Evolutionary conservation across 768 basidiomycete species (phyloP).

Genomic region (Trametes elegans): DNA sequence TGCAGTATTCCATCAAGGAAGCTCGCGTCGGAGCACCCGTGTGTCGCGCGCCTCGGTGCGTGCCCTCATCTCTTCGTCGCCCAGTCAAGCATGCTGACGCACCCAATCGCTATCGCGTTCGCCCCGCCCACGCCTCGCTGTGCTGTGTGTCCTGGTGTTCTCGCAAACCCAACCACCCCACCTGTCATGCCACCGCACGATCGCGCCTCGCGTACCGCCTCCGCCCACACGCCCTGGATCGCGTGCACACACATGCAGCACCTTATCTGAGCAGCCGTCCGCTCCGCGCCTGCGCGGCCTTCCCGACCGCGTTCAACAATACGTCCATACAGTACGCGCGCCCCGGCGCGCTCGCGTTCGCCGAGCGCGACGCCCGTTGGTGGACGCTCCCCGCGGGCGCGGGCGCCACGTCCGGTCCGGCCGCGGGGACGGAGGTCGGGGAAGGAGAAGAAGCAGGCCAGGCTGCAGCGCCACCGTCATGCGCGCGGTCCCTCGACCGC

Average conservation of each 20-base stretch:
- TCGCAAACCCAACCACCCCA: background rate
- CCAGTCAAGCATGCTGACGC: constrained; percentile 1
- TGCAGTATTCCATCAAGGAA: constrained; percentile 52
- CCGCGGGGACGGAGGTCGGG: no score
- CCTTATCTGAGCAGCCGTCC: constrained; percentile 45
- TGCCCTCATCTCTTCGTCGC: constrained; percentile 13
- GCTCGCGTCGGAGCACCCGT: constrained; percentile 51
- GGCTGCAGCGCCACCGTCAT: no score
- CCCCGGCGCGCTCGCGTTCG: constrained; percentile 19
- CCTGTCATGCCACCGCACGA: background rate
- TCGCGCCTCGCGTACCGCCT: constrained; percentile 10
- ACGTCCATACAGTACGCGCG: constrained; percentile 54
- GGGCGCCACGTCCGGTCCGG: constrained; percentile 2
- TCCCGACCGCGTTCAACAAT: constrained; percentile 68
- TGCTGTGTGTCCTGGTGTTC: no score
- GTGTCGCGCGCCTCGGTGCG: constrained; percentile 54
- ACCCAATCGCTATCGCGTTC: background rate
- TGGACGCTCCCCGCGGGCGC: constrained; percentile 27
- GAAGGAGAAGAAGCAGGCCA: no score
- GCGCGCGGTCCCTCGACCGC: no score
- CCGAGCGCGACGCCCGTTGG: constrained; percentile 27
- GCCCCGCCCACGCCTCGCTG: background rate
- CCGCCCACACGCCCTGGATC: constrained; percentile 11
- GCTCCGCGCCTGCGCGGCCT: constrained; percentile 48
- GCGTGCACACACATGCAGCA: constrained; percentile 34